phyloP scores from a whole-genome alignment of 768 basidiomycete species.

The Lactifluus pinguis region DNA sequence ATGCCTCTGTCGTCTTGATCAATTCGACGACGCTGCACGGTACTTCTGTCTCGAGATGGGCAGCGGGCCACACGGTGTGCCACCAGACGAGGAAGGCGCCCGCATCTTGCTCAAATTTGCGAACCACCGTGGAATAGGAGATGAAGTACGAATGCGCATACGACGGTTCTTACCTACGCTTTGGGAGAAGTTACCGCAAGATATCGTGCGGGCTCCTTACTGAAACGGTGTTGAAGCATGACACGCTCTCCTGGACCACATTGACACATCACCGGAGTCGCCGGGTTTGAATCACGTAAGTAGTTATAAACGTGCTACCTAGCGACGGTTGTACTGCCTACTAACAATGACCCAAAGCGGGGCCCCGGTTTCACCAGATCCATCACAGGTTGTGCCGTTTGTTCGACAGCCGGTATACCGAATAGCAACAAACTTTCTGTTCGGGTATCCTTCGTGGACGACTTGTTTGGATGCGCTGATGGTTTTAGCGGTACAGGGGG shows the following conservation, averaged over 20 bases:
- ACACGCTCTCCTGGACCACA: neutral
- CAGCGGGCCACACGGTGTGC: slow-evolving; percentile 31
- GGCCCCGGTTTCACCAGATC: slow-evolving; percentile 63
- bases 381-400: slow-evolving; percentile 48
- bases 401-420: slow-evolving; percentile 44
- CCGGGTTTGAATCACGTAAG: slow-evolving; percentile 1
- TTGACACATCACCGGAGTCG: neutral
- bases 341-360: slow-evolving; percentile 65
- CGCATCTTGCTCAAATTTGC: slow-evolving; percentile 36
- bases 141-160: slow-evolving; percentile 14
- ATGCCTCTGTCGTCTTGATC: slow-evolving; percentile 67
- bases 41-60: slow-evolving; percentile 60
- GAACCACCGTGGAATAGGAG: slow-evolving; percentile 1
- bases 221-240: neutral
- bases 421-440: slow-evolving; percentile 42
- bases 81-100: slow-evolving; percentile 42
- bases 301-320: slow-evolving; percentile 17
- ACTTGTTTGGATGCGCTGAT: slow-evolving; percentile 5
- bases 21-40: slow-evolving; percentile 57
- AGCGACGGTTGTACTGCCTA: slow-evolving; percentile 35
- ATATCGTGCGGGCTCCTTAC: neutral
- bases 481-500: slow-evolving; percentile 27
- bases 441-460: slow-evolving; percentile 22
- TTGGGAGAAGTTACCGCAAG: slow-evolving; percentile 12
- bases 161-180: slow-evolving; percentile 15